phyloP scores from a whole-genome alignment of 331 rosid genomes.

The Acacia concinna region DNA sequence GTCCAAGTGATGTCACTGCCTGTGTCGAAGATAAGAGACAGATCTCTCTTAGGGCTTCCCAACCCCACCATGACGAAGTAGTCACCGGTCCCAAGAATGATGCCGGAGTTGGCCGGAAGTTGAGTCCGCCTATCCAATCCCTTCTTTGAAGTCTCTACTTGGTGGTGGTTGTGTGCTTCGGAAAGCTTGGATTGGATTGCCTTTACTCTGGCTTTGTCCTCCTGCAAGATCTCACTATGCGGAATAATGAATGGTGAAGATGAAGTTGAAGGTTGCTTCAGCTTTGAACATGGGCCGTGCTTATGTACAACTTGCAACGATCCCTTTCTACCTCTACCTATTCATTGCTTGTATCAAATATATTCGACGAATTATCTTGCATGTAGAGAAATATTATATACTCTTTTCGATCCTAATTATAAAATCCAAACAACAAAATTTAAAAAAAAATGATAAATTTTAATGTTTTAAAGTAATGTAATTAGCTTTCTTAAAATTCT shows the following conservation, averaged over 20 bases:
- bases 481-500: no score
- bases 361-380: neutral
- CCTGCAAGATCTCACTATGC: neutral
- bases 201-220: neutral
- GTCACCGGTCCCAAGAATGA: constrained; percentile 53
- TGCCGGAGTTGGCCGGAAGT: constrained; percentile 43
- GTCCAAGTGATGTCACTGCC: constrained; percentile 72
- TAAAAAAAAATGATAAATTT: no score
- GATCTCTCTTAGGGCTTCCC: constrained; percentile 54
- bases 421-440: no score
- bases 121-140: constrained; percentile 26
- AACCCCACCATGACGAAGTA: constrained; percentile 63
- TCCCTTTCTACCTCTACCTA: constrained; percentile 30
- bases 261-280: constrained; percentile 46
- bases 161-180: neutral
- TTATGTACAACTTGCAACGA: constrained; percentile 45
- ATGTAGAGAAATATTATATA: no score
- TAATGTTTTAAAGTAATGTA: no score
- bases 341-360: neutral
- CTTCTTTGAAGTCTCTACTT: neutral
- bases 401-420: no score
- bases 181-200: neutral
- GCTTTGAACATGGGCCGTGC: constrained; percentile 59
- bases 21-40: constrained; percentile 66
- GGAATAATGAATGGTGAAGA: neutral